Evolutionary conservation across 2,329 filamentous ascomycete species (phyloP), one percentile per base, ranked within the genome.

Genomic region (Colletotrichum camelliae): DNA sequence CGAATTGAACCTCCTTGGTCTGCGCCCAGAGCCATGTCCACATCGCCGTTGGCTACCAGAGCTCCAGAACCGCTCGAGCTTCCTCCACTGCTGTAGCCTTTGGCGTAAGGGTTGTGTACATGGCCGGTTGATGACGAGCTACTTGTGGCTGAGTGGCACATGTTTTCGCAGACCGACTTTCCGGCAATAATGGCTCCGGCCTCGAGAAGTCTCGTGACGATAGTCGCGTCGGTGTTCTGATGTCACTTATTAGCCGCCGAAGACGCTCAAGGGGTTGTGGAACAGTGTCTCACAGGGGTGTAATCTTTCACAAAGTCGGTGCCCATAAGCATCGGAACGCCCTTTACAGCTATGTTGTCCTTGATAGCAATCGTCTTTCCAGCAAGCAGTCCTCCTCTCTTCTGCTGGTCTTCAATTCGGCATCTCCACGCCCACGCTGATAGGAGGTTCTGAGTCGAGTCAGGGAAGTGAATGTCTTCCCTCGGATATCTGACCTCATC

Each of bases 1-100:
- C 82, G 78, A 24, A 84, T 79, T 3, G 81, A 83, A 7, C 82
- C 82, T 12, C 80, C 82, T 67, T 83, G 82, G 61, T 84, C 82
- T 52, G 79, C 79, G 13, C 82, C 82, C 15, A 83, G 78, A 8
- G 79, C 82, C 29, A 83, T 43, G 16, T 83, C 79, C 1, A 75
- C 79, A 18, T 78, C 77, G 5, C 77, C 79, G 9, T 78, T 78
- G 13, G 81, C 80, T 10, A 83, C 81, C 4, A 83, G 79, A 3
- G 77, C 79, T 4, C 78, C 79, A 8, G 81, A 83, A n/a, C 82
- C 82, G n/a, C 82, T 83, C 16, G 81, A 81, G 52, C 81, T 82
- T 3, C 82, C 82, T 21, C 81, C 82, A 6, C 79, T 70, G 10
- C 78, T 83, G 65, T 82, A 81, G 7, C 77, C 78, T 9, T 78